Percentiles rank a stretch among this genome's conserved stretches.
Evolutionary conservation across 164 flowering plant genomes (phyloP).

Genomic region (Echeveria elegans): DNA sequence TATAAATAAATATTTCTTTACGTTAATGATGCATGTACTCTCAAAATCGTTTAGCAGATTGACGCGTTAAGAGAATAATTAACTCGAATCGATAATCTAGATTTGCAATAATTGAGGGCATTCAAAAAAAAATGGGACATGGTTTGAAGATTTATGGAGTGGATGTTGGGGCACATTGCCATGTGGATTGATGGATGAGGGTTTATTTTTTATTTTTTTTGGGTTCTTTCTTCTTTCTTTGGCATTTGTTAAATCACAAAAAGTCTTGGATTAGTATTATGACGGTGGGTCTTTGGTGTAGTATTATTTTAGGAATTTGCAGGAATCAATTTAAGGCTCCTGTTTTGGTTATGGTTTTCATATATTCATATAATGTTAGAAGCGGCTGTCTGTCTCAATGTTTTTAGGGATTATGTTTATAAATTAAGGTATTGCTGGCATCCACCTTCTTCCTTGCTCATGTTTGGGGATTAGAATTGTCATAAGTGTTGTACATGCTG

Average conservation of each 20-base stretch:
- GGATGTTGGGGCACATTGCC: conserved; percentile 1
- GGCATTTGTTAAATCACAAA: neutral
- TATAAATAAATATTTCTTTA: neutral
- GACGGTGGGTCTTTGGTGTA: neutral
- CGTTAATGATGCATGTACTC: neutral
- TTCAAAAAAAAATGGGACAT: neutral
- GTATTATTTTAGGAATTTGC: neutral
- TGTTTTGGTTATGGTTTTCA: neutral
- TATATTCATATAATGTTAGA: neutral
- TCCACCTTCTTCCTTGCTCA: too few relatives aligned
- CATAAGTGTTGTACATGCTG: too few relatives aligned
- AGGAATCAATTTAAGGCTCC: neutral
- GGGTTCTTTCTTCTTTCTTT: neutral
- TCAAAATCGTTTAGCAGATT: neutral
- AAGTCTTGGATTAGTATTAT: conserved; percentile 2
- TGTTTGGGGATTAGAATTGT: too few relatives aligned
- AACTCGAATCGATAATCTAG: too few relatives aligned
- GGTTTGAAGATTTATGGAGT: neutral
- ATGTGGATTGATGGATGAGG: neutral
- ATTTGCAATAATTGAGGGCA: neutral
- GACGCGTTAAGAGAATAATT: neutral
- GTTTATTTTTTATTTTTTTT: too few relatives aligned
- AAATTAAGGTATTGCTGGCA: too few relatives aligned
- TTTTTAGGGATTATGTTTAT: neutral
- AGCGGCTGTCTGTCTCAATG: neutral